These are phyloP conservation scores for Epithele typhae DNA, from an alignment of 768 basidiomycete genomes.

Conservation along the genomic window DNA sequence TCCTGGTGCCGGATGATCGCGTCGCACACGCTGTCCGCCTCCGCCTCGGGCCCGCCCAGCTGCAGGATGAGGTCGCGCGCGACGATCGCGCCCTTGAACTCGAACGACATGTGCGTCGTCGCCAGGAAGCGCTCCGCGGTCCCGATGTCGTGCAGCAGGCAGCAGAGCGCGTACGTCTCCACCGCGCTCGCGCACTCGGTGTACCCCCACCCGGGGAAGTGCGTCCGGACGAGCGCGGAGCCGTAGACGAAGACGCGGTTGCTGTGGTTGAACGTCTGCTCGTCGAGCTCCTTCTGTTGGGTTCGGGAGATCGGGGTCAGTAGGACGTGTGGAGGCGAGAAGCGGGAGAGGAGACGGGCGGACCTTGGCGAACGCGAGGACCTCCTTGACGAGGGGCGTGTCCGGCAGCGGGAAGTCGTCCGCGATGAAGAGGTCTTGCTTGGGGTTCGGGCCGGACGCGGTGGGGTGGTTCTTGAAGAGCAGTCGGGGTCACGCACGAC, in stretches of 20 bases:
- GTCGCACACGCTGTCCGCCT: conserved; percentile 50
- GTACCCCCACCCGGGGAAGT: conserved; percentile 45
- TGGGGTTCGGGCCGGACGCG: conserved; percentile 36
- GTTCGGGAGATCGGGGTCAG: neutral
- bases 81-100: conserved; percentile 51
- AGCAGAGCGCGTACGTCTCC: conserved; percentile 48
- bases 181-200: conserved; percentile 21
- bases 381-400: conserved; percentile 34
- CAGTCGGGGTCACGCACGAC: conserved; percentile 45
- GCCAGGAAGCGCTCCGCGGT: conserved; percentile 42
- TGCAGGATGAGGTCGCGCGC: conserved; percentile 44
- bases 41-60: conserved; percentile 40
- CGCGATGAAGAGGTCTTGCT: conserved; percentile 37
- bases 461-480: conserved; percentile 45
- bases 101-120: conserved; percentile 54
- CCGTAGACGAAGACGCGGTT: conserved; percentile 49
- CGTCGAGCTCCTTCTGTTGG: conserved; percentile 37
- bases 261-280: conserved; percentile 45
- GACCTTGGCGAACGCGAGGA: conserved; percentile 37
- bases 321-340: neutral
- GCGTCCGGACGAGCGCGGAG: conserved; percentile 41
- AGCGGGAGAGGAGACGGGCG: neutral
- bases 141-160: conserved; percentile 51
- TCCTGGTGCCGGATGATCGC: conserved; percentile 47
- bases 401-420: conserved; percentile 41